phyloP scores from a whole-genome alignment of 116 monocot genomes.

The Cymodocea nodosa region DNA sequence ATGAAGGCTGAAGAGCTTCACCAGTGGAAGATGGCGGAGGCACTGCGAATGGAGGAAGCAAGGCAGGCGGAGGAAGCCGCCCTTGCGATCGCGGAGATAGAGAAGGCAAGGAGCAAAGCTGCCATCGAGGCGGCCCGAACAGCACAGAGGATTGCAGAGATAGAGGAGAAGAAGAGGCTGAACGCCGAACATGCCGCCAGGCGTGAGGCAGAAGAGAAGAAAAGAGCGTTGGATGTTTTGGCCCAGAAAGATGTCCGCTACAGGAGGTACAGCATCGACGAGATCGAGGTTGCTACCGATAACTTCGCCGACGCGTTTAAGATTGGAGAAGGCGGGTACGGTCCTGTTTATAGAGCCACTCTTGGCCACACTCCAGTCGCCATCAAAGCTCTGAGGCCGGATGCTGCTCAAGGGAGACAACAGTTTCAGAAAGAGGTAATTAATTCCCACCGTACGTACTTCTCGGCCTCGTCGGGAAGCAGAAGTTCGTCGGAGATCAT shows the following conservation, averaged over 20 bases:
- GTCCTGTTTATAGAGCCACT: constrained; percentile 21
- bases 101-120: constrained; percentile 18
- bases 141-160: constrained; percentile 25
- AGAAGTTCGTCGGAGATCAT: no score
- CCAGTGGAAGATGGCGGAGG: constrained; percentile 35
- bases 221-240: constrained; percentile 11
- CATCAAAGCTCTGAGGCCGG: constrained; percentile 24
- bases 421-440: constrained; percentile 33
- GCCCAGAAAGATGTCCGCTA: constrained; percentile 13
- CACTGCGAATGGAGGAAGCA: constrained; percentile 14
- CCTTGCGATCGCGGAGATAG: constrained; percentile 22
- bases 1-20: constrained; percentile 23
- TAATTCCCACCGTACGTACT: no score
- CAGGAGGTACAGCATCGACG: constrained; percentile 27
- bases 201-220: constrained; percentile 30
- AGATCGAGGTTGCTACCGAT: constrained; percentile 22
- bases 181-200: constrained; percentile 19
- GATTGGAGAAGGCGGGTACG: constrained; percentile 35
- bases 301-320: constrained; percentile 15
- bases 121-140: constrained; percentile 31
- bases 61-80: constrained; percentile 27
- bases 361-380: constrained; percentile 33
- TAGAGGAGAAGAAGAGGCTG: constrained; percentile 27
- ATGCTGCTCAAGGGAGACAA: constrained; percentile 23
- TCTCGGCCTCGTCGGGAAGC: no score